Evolutionary conservation across 2,329 filamentous ascomycete genomes (phyloP).

Genomic region (Anisogramma anomala): DNA sequence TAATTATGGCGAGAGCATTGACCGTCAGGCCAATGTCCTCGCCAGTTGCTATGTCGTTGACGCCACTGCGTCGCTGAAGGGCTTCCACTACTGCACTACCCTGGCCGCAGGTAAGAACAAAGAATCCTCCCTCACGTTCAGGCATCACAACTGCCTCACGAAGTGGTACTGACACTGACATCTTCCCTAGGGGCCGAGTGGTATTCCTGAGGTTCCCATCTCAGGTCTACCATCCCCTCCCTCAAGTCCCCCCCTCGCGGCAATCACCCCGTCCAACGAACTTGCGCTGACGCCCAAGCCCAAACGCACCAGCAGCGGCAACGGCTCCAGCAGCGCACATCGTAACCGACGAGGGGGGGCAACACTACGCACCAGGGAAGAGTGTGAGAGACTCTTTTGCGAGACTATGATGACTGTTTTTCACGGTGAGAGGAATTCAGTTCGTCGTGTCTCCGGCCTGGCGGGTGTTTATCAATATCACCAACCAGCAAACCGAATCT

Average conservation of each 20-base stretch:
- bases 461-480: conserved; percentile 53
- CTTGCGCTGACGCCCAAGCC: conserved; percentile 51
- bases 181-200: conserved; percentile 59
- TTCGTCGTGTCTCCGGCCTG: conserved; percentile 70
- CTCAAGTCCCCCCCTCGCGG: conserved; percentile 80
- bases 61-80: conserved; percentile 58
- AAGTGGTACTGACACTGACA: not conserved
- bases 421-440: conserved; percentile 83
- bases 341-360: conserved; percentile 69
- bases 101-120: conserved; percentile 57
- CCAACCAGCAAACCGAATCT: conserved; percentile 7
- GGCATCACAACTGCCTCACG: not conserved
- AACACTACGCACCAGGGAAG: conserved; percentile 92
- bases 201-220: conserved; percentile 86
- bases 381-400: conserved; percentile 99
- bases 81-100: conserved; percentile 94
- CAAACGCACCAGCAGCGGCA: conserved; percentile 25
- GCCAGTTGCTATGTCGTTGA: conserved; percentile 87
- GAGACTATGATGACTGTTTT: conserved; percentile 89
- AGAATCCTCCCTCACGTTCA: not conserved
- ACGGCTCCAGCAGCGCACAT: conserved; percentile 27
- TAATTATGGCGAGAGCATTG: conserved; percentile 62
- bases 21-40: conserved; percentile 62
- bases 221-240: conserved; percentile 76
- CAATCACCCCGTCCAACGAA: conserved; percentile 56